Conservation (phyloP, 2,329 filamentous ascomycete genomes). For the Ceratocystis papillata region DNA sequence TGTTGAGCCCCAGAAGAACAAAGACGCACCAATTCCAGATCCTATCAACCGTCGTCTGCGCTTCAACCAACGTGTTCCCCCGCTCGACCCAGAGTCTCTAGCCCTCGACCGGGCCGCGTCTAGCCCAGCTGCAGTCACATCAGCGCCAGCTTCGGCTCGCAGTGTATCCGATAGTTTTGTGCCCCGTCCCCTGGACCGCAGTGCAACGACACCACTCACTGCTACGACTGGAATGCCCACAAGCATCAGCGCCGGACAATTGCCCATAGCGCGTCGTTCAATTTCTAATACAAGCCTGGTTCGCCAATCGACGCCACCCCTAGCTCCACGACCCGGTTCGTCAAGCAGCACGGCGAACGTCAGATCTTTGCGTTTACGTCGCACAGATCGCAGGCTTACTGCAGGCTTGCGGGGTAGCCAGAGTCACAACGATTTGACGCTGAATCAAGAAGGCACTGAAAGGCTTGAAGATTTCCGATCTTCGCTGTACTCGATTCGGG, state of each 20-base stretch:
- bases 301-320: constrained; percentile 44
- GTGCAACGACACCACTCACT: constrained; percentile 13
- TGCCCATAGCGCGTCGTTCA: constrained; percentile 34
- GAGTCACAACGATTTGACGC: constrained; percentile 15
- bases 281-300: constrained; percentile 46
- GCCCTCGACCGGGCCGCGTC: background rate
- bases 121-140: background rate
- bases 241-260: constrained; percentile 27
- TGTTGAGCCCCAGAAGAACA: constrained; percentile 39
- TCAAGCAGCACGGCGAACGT: constrained; percentile 46
- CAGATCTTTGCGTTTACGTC: constrained; percentile 56
- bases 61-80: constrained; percentile 13
- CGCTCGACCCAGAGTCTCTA: background rate
- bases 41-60: background rate
- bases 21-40: constrained; percentile 6
- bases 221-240: background rate
- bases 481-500: background rate
- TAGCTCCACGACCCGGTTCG: constrained; percentile 51
- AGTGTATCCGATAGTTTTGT: constrained; percentile 35
- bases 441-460: background rate
- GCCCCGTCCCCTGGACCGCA: constrained; percentile 10
- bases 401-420: constrained; percentile 52
- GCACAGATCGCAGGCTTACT: constrained; percentile 57
- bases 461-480: constrained; percentile 5
- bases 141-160: constrained; percentile 26